These are phyloP conservation scores for Lentinula edodes DNA, from an alignment of 768 basidiomycete genomes.

Conservation along the genomic window DNA sequence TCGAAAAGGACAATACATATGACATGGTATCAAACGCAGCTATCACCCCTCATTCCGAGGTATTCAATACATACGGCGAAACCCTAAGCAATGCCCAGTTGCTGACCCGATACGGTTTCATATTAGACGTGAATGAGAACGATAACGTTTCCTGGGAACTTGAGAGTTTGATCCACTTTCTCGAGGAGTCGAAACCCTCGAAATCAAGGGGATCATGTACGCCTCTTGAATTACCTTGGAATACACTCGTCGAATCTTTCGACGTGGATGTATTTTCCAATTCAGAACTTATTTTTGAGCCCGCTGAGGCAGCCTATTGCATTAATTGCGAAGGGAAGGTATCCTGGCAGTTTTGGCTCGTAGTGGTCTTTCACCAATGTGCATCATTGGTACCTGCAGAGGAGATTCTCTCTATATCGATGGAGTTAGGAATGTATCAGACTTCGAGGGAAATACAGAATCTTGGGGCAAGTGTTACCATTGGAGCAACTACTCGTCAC, in stretches of 20 bases:
- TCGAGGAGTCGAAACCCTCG: background rate
- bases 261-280: background rate
- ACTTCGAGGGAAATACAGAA: background rate
- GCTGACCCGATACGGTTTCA: constrained; percentile 67
- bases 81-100: constrained; percentile 60
- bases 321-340: constrained; percentile 6
- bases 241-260: background rate
- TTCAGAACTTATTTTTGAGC: background rate
- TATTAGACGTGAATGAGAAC: constrained; percentile 66
- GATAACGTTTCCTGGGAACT: constrained; percentile 47
- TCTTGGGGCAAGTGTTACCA: background rate
- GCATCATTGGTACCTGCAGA: background rate
- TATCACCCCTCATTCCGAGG: constrained; percentile 47
- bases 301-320: background rate
- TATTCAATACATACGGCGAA: constrained; percentile 80
- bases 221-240: background rate
- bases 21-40: constrained; percentile 63
- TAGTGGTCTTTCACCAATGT: background rate
- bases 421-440: background rate
- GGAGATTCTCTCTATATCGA: background rate
- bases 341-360: constrained; percentile 5
- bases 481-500: background rate
- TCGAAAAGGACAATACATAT: constrained; percentile 31
- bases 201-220: background rate
- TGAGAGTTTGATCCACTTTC: constrained; percentile 21